Conservation (phyloP, 768 basidiomycete species). For the Solioccasus polychromus region DNA sequence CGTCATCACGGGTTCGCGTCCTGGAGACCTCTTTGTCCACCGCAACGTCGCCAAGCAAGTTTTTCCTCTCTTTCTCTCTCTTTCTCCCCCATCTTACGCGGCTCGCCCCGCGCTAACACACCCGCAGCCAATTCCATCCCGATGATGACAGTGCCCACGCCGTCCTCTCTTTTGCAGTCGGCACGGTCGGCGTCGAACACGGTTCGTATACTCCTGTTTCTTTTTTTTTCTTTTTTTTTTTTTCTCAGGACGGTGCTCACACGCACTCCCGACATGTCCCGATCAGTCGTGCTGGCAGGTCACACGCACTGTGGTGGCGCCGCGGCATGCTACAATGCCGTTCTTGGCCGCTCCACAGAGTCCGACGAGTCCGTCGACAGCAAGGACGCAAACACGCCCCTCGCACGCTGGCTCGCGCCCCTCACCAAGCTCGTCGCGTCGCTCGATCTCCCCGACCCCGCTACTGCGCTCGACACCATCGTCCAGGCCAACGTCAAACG, state of each 20-base stretch:
- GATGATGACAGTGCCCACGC: constrained; percentile 71
- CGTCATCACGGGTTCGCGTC: constrained; percentile 66
- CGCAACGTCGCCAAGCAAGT: constrained; percentile 86
- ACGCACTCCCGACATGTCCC: not conserved
- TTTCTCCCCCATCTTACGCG: no score
- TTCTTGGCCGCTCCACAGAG: not conserved
- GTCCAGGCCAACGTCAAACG: constrained; percentile 59
- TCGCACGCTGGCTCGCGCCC: constrained; percentile 72
- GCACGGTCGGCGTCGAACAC: constrained; percentile 69
- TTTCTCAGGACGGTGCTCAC: not conserved
- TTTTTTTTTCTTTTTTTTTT: no score
- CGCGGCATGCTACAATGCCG: constrained; percentile 49
- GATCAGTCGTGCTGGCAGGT: constrained; percentile 81
- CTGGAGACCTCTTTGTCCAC: constrained; percentile 87
- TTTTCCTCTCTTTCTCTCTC: not conserved
- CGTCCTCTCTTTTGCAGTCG: constrained; percentile 73
- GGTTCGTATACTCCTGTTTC: constrained; percentile 42
- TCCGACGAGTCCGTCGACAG: constrained; percentile 11
- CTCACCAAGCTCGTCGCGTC: constrained; percentile 48
- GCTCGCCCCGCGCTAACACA: constrained; percentile 32
- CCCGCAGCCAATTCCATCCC: constrained; percentile 63
- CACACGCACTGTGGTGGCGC: constrained; percentile 85
- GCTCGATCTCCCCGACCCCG: constrained; percentile 40
- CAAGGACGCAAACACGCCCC: constrained; percentile 37
- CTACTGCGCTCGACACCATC: constrained; percentile 42